Evolutionary conservation across 495 filamentous ascomycete species (phyloP).

Genomic region (Hypoxylon fragiforme): DNA sequence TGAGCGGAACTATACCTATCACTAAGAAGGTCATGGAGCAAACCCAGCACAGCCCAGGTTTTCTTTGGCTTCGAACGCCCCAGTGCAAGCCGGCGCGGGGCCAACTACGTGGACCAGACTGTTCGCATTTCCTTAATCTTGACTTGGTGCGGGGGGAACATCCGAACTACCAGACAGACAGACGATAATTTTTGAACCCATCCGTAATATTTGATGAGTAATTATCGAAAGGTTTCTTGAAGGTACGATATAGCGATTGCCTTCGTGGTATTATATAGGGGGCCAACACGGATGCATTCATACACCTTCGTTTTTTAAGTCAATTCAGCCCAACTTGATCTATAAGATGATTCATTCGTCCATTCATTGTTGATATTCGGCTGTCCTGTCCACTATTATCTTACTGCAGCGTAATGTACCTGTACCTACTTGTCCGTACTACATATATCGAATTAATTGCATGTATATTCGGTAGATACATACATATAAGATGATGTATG

Average conservation of each 20-base stretch:
- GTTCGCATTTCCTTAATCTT: constrained; percentile 7
- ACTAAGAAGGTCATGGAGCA: constrained; percentile 22
- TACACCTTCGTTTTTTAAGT: constrained; percentile 8
- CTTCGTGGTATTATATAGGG: constrained; percentile 2
- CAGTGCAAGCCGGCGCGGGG: constrained; percentile 12
- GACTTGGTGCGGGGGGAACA: constrained; percentile 28
- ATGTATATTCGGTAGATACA: constrained; percentile 22
- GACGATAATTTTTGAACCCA: too few species aligned
- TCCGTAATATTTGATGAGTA: constrained; percentile 7
- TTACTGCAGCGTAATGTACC: too few species aligned
- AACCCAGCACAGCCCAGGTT: constrained; percentile 9
- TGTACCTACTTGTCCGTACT: constrained; percentile 8
- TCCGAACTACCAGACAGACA: constrained; percentile 33
- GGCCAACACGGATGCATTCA: not conserved
- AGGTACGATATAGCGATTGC: not conserved
- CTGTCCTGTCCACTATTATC: too few species aligned
- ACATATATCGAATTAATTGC: too few species aligned
- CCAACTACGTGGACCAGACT: constrained; percentile 18
- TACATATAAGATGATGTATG: constrained; percentile 14
- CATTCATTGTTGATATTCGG: constrained; percentile 21
- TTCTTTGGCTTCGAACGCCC: constrained; percentile 10
- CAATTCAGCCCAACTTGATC: constrained; percentile 16
- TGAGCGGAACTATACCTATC: constrained; percentile 26
- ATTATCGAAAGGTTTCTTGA: too few species aligned
- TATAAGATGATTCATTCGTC: constrained; percentile 29